Evolutionary conservation across 495 filamentous ascomycete species (phyloP).

Genomic region (Podospora bellae-mahoneyi): DNA sequence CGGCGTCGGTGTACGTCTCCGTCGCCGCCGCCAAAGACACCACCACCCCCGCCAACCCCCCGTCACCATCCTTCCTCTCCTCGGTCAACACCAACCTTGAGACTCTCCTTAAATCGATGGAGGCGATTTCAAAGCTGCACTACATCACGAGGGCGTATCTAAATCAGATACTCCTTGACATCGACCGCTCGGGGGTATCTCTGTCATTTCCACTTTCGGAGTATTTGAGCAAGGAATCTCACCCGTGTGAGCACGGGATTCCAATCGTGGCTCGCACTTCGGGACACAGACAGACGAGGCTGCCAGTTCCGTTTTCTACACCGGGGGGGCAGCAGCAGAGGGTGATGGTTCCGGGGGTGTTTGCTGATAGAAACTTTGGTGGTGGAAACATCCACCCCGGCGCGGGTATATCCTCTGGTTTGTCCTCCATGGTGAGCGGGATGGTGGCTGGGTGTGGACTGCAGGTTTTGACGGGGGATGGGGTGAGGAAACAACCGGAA

Average conservation of each 20-base stretch:
- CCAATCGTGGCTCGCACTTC: conserved; percentile 39
- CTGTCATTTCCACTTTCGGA: conserved; percentile 5
- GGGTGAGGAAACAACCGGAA: too few species aligned
- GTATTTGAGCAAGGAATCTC: neutral
- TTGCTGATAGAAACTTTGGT: neutral
- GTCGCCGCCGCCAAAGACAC: conserved; percentile 32
- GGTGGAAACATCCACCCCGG: too few species aligned
- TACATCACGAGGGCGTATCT: conserved; percentile 40
- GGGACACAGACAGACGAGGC: conserved; percentile 29
- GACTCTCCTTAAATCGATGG: conserved; percentile 41
- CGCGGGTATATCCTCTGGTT: too few species aligned
- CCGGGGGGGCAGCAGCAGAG: neutral
- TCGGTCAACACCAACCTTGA: conserved; percentile 34
- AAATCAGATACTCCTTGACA: conserved; percentile 40
- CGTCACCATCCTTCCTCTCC: neutral
- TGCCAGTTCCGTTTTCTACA: neutral
- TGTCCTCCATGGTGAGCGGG: neutral
- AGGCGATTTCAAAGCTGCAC: conserved; percentile 34
- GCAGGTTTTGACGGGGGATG: neutral
- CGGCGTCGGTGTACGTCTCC: conserved; percentile 40
- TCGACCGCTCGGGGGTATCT: conserved; percentile 36
- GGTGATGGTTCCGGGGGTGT: neutral
- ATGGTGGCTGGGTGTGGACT: neutral
- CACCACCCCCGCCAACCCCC: neutral
- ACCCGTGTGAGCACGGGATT: conserved; percentile 30